phyloP scores from a whole-genome alignment of 2,329 filamentous ascomycete species.

The Torrubiellomyces zombiae region DNA sequence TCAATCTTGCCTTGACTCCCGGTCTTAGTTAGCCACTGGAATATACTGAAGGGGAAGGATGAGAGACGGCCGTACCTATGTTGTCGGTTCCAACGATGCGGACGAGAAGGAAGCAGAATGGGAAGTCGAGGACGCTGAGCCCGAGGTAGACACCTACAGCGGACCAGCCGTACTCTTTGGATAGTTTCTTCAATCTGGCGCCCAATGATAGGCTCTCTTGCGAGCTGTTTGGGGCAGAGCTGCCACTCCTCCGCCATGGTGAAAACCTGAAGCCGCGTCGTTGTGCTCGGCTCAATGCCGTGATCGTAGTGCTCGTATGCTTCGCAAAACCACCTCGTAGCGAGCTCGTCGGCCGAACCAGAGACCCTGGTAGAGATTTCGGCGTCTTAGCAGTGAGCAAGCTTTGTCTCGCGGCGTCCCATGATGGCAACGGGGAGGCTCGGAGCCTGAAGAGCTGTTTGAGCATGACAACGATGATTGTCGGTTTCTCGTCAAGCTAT shows the following conservation, averaged over 20 bases:
- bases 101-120: constrained; percentile 86
- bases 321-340: too few relatives aligned
- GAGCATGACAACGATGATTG: too few relatives aligned
- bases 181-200: constrained; percentile 64
- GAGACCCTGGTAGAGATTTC: too few relatives aligned
- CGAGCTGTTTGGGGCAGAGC: constrained; percentile 8
- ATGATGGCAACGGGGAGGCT: too few relatives aligned
- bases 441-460: too few relatives aligned
- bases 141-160: constrained; percentile 81
- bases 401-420: too few relatives aligned
- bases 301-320: constrained; percentile 7
- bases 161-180: constrained; percentile 85
- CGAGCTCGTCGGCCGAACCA: too few relatives aligned
- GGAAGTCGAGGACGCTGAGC: constrained; percentile 77
- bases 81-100: constrained; percentile 66
- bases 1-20: constrained; percentile 38
- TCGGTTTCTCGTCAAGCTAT: too few relatives aligned
- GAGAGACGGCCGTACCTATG: constrained; percentile 43
- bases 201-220: constrained; percentile 35
- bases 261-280: constrained; percentile 19
- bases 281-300: constrained; percentile 9
- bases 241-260: constrained; percentile 15
- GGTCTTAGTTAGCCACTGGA: constrained; percentile 2
- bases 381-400: too few relatives aligned
- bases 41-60: too few relatives aligned